phyloP scores from a whole-genome alignment of 2,329 filamentous ascomycete genomes.

The Fusarium sp. region DNA sequence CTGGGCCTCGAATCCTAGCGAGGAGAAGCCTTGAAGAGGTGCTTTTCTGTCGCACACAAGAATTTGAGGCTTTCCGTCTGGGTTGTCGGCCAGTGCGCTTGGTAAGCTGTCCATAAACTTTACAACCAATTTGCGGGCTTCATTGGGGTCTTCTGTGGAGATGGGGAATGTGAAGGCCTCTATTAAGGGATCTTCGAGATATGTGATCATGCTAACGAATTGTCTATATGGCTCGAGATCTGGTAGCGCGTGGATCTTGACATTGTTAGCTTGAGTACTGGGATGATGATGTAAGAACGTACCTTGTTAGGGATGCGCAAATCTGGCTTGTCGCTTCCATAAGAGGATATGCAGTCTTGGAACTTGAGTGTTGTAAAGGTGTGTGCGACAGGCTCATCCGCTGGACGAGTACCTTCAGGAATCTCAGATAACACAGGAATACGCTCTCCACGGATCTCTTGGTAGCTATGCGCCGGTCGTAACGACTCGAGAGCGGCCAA shows the following conservation, averaged over 20 bases:
- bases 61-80: conserved; percentile 81
- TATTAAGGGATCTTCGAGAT: conserved; percentile 73
- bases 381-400: conserved; percentile 44
- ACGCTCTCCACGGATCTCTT: conserved; percentile 61
- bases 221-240: conserved; percentile 66
- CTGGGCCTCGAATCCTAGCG: conserved; percentile 75
- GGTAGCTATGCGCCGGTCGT: conserved; percentile 65
- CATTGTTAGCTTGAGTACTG: rapidly evolving
- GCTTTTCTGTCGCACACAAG: conserved; percentile 79
- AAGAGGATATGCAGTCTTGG: conserved; percentile 73
- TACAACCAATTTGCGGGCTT: conserved; percentile 70
- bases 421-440: conserved; percentile 49
- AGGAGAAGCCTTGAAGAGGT: conserved; percentile 80
- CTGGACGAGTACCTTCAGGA: conserved; percentile 10
- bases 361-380: conserved; percentile 52
- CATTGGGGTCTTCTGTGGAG: conserved; percentile 63
- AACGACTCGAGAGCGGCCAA: conserved; percentile 46
- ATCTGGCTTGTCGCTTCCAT: conserved; percentile 94
- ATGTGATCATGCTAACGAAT: conserved; percentile 80
- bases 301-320: conserved; percentile 77
- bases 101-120: conserved; percentile 75
- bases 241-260: conserved; percentile 72
- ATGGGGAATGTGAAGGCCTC: conserved; percentile 77
- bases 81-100: conserved; percentile 72
- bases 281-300: conserved; percentile 31